Percentiles rank a stretch among this genome's conserved stretches.
These are phyloP conservation scores for Aspergillus quadricinctus DNA, from an alignment of 2,329 filamentous ascomycete species.

Conservation along the genomic window DNA sequence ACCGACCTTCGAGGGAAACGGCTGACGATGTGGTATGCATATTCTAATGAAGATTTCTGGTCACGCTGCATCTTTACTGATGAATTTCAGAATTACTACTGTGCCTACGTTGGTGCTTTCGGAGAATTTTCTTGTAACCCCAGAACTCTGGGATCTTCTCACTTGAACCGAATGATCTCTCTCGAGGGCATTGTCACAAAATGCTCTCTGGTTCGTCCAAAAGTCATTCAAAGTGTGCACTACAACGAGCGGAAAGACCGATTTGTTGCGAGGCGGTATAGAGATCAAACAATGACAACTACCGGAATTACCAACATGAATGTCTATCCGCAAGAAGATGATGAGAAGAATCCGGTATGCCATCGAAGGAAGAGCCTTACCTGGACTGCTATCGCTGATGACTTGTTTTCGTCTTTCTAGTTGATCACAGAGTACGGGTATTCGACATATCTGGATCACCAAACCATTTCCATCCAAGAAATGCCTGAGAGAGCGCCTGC, in stretches of 20 bases:
- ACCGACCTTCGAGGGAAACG: conserved; percentile 70
- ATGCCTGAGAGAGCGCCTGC: conserved; percentile 97
- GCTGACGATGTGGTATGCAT: conserved; percentile 63
- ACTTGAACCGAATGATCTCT: conserved; percentile 95
- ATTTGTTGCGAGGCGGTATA: conserved; percentile 86
- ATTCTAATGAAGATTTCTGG: neutral
- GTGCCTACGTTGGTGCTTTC: conserved; percentile 94
- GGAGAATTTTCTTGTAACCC: conserved; percentile 94
- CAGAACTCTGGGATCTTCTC: conserved; percentile 79
- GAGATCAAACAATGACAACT: conserved; percentile 92
- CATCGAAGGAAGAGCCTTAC: neutral
- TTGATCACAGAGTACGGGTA: conserved; percentile 94
- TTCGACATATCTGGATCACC: conserved; percentile 92
- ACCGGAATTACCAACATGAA: conserved; percentile 83
- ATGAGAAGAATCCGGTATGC: conserved; percentile 74
- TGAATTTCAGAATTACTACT: conserved; percentile 65
- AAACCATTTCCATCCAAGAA: conserved; percentile 97
- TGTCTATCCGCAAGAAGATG: conserved; percentile 91
- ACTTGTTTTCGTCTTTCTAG: conserved; percentile 24
- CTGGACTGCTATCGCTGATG: conserved; percentile 11
- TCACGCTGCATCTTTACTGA: conserved; percentile 5
- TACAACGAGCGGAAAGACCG: conserved; percentile 83
- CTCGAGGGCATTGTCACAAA: conserved; percentile 96
- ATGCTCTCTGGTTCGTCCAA: conserved; percentile 90
- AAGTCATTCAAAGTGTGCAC: conserved; percentile 97